These are phyloP conservation scores for Phytophthora brassicae DNA, from an alignment of 352 stramenopile species.

Conservation along the genomic window DNA sequence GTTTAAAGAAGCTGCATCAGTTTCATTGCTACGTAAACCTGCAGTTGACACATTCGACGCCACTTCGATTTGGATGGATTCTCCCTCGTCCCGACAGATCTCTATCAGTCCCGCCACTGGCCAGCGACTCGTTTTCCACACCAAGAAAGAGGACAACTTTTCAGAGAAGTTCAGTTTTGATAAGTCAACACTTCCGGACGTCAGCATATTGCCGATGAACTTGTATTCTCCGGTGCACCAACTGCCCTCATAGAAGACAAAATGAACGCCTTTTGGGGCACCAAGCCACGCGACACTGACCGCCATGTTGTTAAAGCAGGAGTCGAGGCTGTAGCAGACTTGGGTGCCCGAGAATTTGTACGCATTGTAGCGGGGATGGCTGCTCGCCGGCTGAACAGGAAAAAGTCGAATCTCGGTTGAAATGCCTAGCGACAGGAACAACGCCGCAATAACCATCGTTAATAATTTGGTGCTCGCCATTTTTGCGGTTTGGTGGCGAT, in stretches of 20 bases:
- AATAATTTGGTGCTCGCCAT: neutral
- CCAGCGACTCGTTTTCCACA: conserved; percentile 1
- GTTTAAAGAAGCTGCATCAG: too few relatives aligned
- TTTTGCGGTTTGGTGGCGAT: neutral
- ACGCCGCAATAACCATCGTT: neutral
- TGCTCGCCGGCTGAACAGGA: neutral
- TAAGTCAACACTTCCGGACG: conserved; percentile 8
- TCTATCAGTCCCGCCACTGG: conserved; percentile 8
- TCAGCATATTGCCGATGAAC: neutral
- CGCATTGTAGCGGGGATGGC: conserved; percentile 13
- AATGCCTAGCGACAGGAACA: neutral
- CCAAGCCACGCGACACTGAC: conserved; percentile 6
- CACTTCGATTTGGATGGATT: neutral
- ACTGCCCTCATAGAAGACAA: conserved; percentile 14
- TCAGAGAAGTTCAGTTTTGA: conserved; percentile 11
- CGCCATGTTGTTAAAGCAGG: conserved; percentile 20
- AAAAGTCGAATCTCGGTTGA: conserved; percentile 14
- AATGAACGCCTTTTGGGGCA: neutral
- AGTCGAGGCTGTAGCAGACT: conserved; percentile 21
- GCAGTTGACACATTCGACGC: neutral
- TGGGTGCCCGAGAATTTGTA: conserved; percentile 13
- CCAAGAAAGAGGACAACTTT: conserved; percentile 23
- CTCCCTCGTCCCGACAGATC: conserved; percentile 9
- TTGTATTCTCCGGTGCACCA: conserved; percentile 3
- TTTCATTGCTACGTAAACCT: neutral